Evolutionary conservation across 305 asterid genomes (phyloP).

Genomic region (Ajuga reptans): DNA sequence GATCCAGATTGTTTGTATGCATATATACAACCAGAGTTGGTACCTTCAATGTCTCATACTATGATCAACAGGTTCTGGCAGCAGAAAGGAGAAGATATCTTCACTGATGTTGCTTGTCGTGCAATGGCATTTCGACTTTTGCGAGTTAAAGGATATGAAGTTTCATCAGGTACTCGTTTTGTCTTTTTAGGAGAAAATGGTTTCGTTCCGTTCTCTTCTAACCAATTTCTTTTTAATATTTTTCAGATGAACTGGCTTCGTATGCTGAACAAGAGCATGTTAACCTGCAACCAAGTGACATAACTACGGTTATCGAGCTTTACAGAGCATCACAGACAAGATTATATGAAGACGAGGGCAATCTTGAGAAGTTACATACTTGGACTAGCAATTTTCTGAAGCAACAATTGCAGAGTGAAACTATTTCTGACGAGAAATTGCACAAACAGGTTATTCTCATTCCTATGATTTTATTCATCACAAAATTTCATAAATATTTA

Average conservation of each 20-base stretch:
- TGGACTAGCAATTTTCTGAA: constrained; percentile 36
- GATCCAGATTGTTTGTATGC: background rate
- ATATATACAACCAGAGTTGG: background rate
- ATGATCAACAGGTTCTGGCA: constrained; percentile 32
- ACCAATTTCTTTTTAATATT: too few relatives aligned
- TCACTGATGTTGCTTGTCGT: constrained; percentile 20
- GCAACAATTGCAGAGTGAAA: constrained; percentile 23
- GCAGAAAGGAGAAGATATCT: constrained; percentile 18
- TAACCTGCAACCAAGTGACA: background rate
- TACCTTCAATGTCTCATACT: background rate
- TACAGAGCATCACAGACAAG: constrained; percentile 40
- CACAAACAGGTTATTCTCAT: constrained; percentile 28
- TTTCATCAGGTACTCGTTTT: constrained; percentile 25
- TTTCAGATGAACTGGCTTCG: constrained; percentile 32
- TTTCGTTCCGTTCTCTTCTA: too few relatives aligned
- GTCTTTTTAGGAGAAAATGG: too few relatives aligned
- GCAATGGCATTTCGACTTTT: constrained; percentile 45
- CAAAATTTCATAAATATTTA: background rate
- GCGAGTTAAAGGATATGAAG: constrained; percentile 26
- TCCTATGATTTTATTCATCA: background rate
- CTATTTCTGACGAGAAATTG: constrained; percentile 22
- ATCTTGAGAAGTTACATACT: constrained; percentile 26
- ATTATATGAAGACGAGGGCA: constrained; percentile 24
- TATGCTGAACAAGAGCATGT: constrained; percentile 22
- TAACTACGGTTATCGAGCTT: constrained; percentile 30